Percentiles rank a stretch among this genome's conserved stretches.
phyloP scores from a whole-genome alignment of 2,329 filamentous ascomycete species.

The Davidsoniella virescens region DNA sequence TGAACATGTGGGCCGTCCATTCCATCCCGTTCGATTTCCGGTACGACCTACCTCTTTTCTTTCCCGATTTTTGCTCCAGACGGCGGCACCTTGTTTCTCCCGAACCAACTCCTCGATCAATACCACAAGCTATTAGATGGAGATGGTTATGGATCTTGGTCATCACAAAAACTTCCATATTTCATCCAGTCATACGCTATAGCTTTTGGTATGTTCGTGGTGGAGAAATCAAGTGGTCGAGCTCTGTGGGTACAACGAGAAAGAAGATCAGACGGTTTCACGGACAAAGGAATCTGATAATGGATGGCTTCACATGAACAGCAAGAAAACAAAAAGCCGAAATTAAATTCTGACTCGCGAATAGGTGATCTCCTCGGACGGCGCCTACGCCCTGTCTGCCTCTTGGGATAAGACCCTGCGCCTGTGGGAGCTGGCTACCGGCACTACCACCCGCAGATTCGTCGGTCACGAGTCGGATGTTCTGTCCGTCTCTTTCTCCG shows the following conservation, averaged over 20 bases:
- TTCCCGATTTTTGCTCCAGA: background rate
- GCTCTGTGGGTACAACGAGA: no score
- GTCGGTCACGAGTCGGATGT: constrained; percentile 99
- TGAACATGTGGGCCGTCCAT: background rate
- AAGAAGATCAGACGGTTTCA: no score
- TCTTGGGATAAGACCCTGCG: constrained; percentile 99
- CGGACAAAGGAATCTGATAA: no score
- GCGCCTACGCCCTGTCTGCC: constrained; percentile 94
- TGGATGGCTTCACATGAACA: no score
- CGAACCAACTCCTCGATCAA: no score
- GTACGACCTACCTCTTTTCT: background rate
- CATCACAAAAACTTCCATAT: no score
- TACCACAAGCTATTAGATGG: no score
- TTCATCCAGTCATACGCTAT: no score
- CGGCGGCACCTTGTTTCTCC: background rate
- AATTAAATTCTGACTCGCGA: constrained; percentile 7
- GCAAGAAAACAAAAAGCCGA: background rate
- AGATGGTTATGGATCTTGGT: no score
- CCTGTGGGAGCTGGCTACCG: constrained; percentile 96
- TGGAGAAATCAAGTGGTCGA: no score
- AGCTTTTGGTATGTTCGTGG: no score
- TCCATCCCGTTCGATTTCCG: background rate
- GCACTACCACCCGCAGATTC: constrained; percentile 93
- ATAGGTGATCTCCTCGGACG: constrained; percentile 97
- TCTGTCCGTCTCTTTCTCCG: constrained; percentile 98